Evolutionary conservation across 139 green algal genomes (phyloP), one percentile per base, ranked within the genome.

Genomic region (Monoraphidium neglectum): DNA sequence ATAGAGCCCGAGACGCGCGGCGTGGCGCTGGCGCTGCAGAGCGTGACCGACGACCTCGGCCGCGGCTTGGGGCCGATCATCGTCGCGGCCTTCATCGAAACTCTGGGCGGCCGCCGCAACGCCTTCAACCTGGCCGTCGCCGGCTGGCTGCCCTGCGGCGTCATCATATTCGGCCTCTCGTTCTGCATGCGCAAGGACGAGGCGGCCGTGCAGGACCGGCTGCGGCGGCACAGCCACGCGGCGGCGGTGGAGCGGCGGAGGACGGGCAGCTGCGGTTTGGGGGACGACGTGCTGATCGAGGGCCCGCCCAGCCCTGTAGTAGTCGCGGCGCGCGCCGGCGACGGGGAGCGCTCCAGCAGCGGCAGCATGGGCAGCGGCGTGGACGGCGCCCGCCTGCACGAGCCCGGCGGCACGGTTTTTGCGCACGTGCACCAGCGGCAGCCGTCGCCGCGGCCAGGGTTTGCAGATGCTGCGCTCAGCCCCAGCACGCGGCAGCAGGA

Each of bases 41-140:
- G 86, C 4, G 88, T 90, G 54, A 87, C 91, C 36, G 93, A 97
- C 68, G 93, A 97, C 76, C 63, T 96, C 13, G 93, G 93, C 33
- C 92, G 91, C 70, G 87, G 90, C 1, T 57, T 93, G 40, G 92
- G 92, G 2, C 92, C 92, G 4, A 80, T 85, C 24, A 54, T 96
- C 38, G 92, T 97, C 26, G 82, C 93, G 61, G 78, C 66, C 12
- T 80, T 84, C 46, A 84, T 80, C 72, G 67, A 46, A 13, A 26
- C 37, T 12, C 24, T 83, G 12, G 70, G 73, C 23, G 43, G 43
- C 43, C 72, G 79, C 26, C 60, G 66, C 33, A 74, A 64, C 10
- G 92, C 92, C 3, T 95, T 96, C 87, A 94, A 94, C 66, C 18
- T 92, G 0, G 81, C 88, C 23, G 84, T 91, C 6, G 76, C 56